phyloP scores from a whole-genome alignment of 2,329 filamentous ascomycete genomes.

The Cladophialophora chaetospira region DNA sequence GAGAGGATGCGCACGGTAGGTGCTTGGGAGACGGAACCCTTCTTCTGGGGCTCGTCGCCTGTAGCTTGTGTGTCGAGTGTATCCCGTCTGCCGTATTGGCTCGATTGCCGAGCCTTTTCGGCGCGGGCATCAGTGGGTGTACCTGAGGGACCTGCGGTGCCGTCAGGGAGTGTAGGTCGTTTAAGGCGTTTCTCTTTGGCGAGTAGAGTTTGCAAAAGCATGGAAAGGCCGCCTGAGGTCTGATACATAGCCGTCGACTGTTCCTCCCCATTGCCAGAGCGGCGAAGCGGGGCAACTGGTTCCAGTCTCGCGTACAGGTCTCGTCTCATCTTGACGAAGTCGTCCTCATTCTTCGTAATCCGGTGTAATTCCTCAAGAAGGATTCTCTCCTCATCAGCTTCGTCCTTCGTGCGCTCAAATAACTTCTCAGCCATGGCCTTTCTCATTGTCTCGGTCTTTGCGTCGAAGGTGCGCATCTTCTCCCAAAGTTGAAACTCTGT shows the following conservation, averaged over 20 bases:
- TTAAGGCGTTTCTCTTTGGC: slow-evolving; percentile 87
- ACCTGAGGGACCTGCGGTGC: slow-evolving; percentile 55
- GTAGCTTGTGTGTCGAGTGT: slow-evolving; percentile 28
- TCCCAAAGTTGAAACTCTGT: slow-evolving; percentile 82
- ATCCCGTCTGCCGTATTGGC: slow-evolving; percentile 34
- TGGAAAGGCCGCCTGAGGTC: slow-evolving; percentile 75
- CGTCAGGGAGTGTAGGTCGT: slow-evolving; percentile 68
- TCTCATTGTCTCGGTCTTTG: slow-evolving; percentile 72
- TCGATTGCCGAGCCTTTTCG: slow-evolving; percentile 35
- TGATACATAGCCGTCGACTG: slow-evolving; percentile 64
- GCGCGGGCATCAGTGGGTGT: slow-evolving; percentile 38
- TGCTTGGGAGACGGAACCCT: slow-evolving; percentile 39
- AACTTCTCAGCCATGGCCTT: slow-evolving; percentile 83
- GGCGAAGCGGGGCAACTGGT: slow-evolving; percentile 69
- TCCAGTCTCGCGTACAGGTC: slow-evolving; percentile 87
- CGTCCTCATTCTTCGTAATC: slow-evolving; percentile 82
- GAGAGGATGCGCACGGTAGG: slow-evolving; percentile 70
- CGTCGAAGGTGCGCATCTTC: slow-evolving; percentile 82
- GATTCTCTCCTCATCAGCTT: slow-evolving; percentile 89
- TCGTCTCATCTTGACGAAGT: slow-evolving; percentile 81
- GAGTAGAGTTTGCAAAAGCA: slow-evolving; percentile 79
- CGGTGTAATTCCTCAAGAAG: slow-evolving; percentile 87
- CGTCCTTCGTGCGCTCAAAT: slow-evolving; percentile 77
- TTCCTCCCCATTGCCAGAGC: slow-evolving; percentile 52
- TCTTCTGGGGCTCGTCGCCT: slow-evolving; percentile 40